A percentile compares a stretch with the other conserved stretches of the same genome.
Evolutionary conservation across 2,329 filamentous ascomycete species (phyloP).

Genomic region (Apiospora malaysiana): DNA sequence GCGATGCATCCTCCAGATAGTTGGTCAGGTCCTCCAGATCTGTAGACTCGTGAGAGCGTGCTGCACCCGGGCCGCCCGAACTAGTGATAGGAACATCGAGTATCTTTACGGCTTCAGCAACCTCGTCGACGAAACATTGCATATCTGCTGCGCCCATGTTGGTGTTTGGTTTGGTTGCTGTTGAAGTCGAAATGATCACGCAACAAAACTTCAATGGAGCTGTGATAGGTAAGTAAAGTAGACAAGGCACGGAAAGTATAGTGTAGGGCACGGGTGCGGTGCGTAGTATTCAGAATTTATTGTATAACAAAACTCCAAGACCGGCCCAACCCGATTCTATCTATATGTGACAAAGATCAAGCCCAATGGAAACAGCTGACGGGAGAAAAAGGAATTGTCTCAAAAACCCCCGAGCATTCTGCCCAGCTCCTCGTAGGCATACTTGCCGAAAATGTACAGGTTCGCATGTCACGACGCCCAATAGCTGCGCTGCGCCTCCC

Average conservation of each 20-base stretch:
- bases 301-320: background rate
- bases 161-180: background rate
- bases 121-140: constrained; percentile 31
- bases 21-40: constrained; percentile 27
- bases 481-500: constrained; percentile 11
- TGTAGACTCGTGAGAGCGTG: constrained; percentile 24
- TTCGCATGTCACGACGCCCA: background rate
- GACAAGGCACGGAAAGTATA: background rate
- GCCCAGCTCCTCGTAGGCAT: constrained; percentile 6
- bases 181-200: background rate
- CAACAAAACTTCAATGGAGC: constrained; percentile 20
- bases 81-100: constrained; percentile 28
- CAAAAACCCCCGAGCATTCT: background rate
- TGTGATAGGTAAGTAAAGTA: background rate
- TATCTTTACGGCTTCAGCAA: constrained; percentile 31
- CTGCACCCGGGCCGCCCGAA: constrained; percentile 5
- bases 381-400: background rate
- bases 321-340: background rate
- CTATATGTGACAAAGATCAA: background rate
- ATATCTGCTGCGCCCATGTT: background rate
- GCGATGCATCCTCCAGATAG: constrained; percentile 23
- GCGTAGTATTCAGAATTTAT: background rate
- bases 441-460: background rate
- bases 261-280: background rate
- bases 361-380: background rate